Base-by-base conservation (phyloP, 768 basidiomycete genomes). In the Trametes cingulata region DNA sequence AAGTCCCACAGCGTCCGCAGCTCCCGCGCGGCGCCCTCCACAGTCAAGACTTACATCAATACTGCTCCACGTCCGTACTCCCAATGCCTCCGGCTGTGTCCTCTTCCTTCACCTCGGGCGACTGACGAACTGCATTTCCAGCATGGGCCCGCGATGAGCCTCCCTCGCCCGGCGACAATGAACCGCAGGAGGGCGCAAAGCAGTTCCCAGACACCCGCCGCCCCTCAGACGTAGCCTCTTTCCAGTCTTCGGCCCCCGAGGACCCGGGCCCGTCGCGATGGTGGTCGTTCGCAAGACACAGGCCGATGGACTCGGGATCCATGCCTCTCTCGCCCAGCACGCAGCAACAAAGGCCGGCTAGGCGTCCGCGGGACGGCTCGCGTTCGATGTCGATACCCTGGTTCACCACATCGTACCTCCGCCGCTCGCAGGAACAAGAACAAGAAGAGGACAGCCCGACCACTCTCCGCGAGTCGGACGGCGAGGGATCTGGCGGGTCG, bases 91-190 rank as follows among this genome's bases (percentile, higher is more conserved):
- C 29, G 39, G 36, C 20, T 47, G 17, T 58, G 19, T 27, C 25
- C 46, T 9, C 24, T 15, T 17, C 10, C 29, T n/a, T 43, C 15
- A 37, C 12, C n/a, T 5, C 40, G 22, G 10, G 36, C 51, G 41
- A 19, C 56, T 58, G 60, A 60, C 42, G 3, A 2, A 15, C 42
- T n/a, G 4, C 25, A 37, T 22, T 19, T 49, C 37, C 53, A 93
- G 91, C 91, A 49, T 93, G 91, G 91, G 91, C 91, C 4, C 79
- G 82, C 65, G 87, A 93, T 69, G 91, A 93, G 68, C 90, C 90
- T 4, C 88, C 89, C 4, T 91, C 90, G 0, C 88, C 90, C 0
- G 81, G 75, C 3, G 80, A 80, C 43, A 66, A 71, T 33, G 69
- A 69, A 42, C 80, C 84, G 48, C 78, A 77, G 33, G 57, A 69